Evolutionary conservation across 2,329 filamentous ascomycete species (phyloP), one percentile per base, ranked within the genome.

Genomic region (Fusarium stilboides): DNA sequence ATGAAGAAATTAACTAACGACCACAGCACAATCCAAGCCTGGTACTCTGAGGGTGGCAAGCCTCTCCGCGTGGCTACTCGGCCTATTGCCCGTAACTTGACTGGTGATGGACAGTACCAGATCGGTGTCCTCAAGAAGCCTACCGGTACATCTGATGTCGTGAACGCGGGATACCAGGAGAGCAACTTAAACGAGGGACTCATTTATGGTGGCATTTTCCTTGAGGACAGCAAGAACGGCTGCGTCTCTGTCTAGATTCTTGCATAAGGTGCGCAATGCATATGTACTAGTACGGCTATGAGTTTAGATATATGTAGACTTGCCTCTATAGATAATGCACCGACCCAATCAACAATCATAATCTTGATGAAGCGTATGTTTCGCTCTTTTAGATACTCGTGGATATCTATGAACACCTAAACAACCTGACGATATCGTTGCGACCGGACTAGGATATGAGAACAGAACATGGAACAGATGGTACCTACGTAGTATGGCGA

Each of bases 101-200:
- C 82, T 40, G 88, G 88, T 7, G 82, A 85, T 56, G 88, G 88
- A 22, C 87, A 90, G 75, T 89, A 84, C 76, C 88, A 91, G 74
- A 84, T 90, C 52, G 88, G 88, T 36, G 74, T 89, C 2, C 79
- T 91, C 61, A 90, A 90, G 83, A 90, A 89, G 81, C 83, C 86
- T 8, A 81, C 85, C 47, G 80, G 85, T 55, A 78, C 77, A 33
- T 74, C 70, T 45, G 83, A 87, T 69, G 80, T 87, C 39, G 81
- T 80, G 44, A 83, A 82, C 73, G 74, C 80, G 39, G 86, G 84
- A 7, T 81, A 79, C 68, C 86, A 88, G 74, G 78, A 80, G 62
- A 68, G 77, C 12, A 81, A 78, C 24, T 83, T 88, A 58, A 74
- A 87, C 69, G 86, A 88, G 75, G 86, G 85, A 3, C 71, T 88